Conservation (phyloP, 1,284 basidiomycete species). For the Hypsizygus ulmarius region DNA sequence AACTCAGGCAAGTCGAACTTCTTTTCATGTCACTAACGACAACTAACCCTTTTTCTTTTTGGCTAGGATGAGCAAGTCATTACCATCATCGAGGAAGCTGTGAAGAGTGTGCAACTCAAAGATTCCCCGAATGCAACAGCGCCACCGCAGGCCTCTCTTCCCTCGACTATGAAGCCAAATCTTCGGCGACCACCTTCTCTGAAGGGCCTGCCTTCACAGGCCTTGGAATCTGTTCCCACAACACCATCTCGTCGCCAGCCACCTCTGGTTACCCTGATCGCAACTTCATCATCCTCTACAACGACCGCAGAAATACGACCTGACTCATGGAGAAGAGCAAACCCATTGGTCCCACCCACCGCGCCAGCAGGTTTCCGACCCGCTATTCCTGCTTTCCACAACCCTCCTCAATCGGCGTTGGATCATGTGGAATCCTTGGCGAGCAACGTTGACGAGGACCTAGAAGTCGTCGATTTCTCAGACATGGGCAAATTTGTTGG, state of each 20-base stretch:
- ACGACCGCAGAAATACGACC: slow-evolving; percentile 34
- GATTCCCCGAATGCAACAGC: slow-evolving; percentile 2
- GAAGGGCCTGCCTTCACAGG: slow-evolving; percentile 22
- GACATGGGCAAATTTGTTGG: slow-evolving; percentile 70
- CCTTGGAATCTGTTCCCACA: slow-evolving; percentile 27
- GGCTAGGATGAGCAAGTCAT: slow-evolving; percentile 35
- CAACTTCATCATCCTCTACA: slow-evolving; percentile 17
- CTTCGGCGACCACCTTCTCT: slow-evolving; percentile 33
- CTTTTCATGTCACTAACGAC: not conserved
- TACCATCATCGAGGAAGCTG: slow-evolving; percentile 45
- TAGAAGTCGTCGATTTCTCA: slow-evolving; percentile 75
- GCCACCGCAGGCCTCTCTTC: slow-evolving; percentile 6
- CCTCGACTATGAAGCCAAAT: slow-evolving; percentile 13
- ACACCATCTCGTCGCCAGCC: slow-evolving; percentile 21
- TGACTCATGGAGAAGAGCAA: slow-evolving; percentile 63
- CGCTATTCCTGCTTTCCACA: slow-evolving; percentile 30
- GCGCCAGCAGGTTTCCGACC: slow-evolving; percentile 20
- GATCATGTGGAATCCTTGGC: slow-evolving; percentile 48
- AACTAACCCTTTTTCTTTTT: slow-evolving; percentile 3
- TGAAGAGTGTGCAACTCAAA: slow-evolving; percentile 26
- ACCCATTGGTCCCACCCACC: slow-evolving; percentile 28
- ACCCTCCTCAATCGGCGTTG: slow-evolving; percentile 40
- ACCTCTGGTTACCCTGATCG: slow-evolving; percentile 16
- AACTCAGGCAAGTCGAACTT: slow-evolving; percentile 10
- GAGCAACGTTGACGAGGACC: slow-evolving; percentile 51